These are phyloP conservation scores for Bathelium albidoporum DNA, from an alignment of 495 filamentous ascomycete genomes.

Conservation along the genomic window DNA sequence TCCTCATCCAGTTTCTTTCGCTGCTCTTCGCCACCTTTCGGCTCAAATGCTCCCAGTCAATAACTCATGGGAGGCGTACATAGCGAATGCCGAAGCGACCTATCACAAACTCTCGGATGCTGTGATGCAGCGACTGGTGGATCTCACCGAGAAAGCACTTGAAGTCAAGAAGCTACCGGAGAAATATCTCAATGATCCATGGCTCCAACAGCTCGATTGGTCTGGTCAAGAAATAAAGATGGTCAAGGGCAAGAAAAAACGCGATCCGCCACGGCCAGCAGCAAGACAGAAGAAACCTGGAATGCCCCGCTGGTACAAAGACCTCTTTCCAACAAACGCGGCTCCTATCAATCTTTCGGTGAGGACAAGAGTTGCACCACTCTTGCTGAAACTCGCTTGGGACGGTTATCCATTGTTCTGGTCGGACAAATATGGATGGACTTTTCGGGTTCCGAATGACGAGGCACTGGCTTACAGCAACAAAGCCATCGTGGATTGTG, in stretches of 20 bases:
- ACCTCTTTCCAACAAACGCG: conserved; percentile 59
- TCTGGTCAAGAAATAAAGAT: conserved; percentile 81
- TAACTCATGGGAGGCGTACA: conserved; percentile 74
- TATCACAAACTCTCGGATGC: conserved; percentile 66
- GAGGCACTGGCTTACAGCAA: conserved; percentile 55
- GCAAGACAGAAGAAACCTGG: conserved; percentile 85
- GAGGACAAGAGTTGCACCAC: conserved; percentile 74
- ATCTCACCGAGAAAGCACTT: conserved; percentile 64
- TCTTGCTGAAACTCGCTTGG: conserved; percentile 79
- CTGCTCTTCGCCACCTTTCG: conserved; percentile 81
- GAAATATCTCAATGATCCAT: conserved; percentile 66
- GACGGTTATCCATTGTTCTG: conserved; percentile 81
- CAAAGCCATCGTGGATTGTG: conserved; percentile 59
- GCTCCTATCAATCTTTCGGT: conserved; percentile 67
- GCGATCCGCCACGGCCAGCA: conserved; percentile 63
- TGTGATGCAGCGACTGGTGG: conserved; percentile 61
- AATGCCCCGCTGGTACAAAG: conserved; percentile 94
- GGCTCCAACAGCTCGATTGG: conserved; percentile 93
- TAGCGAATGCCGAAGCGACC: conserved; percentile 69
- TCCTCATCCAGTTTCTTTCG: conserved; percentile 95
- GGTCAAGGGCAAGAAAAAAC: conserved; percentile 82
- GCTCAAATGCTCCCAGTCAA: conserved; percentile 88
- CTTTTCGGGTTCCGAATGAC: conserved; percentile 62
- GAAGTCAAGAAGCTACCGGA: conserved; percentile 57
- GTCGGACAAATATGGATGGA: conserved; percentile 90